These are phyloP conservation scores for Hydnomerulius pinastri DNA, from an alignment of 768 basidiomycete genomes.

Conservation along the genomic window DNA sequence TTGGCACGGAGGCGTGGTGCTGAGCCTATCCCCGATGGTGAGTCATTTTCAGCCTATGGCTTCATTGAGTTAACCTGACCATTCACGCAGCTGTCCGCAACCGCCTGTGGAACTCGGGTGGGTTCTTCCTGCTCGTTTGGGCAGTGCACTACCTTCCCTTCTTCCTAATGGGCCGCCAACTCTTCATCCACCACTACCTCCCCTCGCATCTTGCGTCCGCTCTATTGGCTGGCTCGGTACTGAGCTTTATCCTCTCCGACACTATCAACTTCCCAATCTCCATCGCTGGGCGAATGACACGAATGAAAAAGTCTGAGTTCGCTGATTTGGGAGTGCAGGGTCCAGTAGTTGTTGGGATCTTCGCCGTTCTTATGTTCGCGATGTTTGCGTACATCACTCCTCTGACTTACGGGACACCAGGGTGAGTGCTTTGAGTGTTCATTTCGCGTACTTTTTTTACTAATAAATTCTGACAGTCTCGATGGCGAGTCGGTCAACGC, in stretches of 20 bases:
- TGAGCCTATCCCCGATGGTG: constrained; percentile 86
- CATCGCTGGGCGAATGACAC: constrained; percentile 65
- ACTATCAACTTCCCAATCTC: constrained; percentile 92
- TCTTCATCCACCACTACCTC: constrained; percentile 97
- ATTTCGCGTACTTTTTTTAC: constrained; percentile 6
- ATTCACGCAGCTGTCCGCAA: constrained; percentile 75
- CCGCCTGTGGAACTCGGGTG: constrained; percentile 91
- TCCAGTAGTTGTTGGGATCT: constrained; percentile 59
- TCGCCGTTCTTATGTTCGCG: constrained; percentile 59
- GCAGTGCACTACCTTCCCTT: constrained; percentile 95
- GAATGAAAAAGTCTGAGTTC: constrained; percentile 50
- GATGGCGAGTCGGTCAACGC: constrained; percentile 84
- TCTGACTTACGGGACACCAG: constrained; percentile 94
- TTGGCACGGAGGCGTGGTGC: constrained; percentile 83
- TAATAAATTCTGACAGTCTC: constrained; percentile 51
- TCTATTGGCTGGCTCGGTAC: constrained; percentile 86
- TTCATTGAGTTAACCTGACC: constrained; percentile 2
- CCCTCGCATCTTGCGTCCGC: constrained; percentile 94
- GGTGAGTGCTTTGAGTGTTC: constrained; percentile 53
- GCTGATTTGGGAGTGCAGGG: constrained; percentile 82
- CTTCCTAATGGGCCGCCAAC: constrained; percentile 96
- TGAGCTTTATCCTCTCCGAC: constrained; percentile 89
- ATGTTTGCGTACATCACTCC: constrained; percentile 81
- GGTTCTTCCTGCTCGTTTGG: constrained; percentile 96
- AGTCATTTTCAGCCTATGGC: constrained; percentile 34